These are phyloP conservation scores for Wickerhamia fluorescens DNA, from an alignment of 805 yeast genomes.

Conservation along the genomic window DNA sequence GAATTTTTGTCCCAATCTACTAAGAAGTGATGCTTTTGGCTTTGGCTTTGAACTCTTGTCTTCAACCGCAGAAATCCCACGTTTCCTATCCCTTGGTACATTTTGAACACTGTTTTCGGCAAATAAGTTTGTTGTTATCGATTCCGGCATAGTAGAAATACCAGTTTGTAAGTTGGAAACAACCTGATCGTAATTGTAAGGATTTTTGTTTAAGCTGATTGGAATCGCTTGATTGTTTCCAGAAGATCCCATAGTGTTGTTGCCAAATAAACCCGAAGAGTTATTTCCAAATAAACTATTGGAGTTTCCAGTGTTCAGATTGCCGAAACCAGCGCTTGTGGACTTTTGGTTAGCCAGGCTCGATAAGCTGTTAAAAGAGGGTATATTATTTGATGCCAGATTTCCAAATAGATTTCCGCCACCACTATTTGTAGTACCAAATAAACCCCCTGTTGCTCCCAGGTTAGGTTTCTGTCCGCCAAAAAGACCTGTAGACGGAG, in stretches of 20 bases:
- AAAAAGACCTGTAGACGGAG: no score
- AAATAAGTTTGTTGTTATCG: constrained; percentile 24
- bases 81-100: constrained; percentile 9
- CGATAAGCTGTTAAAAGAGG: no score
- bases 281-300: background rate
- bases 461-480: no score
- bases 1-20: constrained; percentile 29
- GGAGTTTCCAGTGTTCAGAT: no score
- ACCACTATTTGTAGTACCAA: constrained; percentile 9
- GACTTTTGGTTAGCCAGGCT: no score
- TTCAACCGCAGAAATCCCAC: constrained; percentile 11
- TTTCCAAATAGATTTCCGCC: no score
- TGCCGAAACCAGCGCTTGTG: no score
- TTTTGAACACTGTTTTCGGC: constrained; percentile 7
- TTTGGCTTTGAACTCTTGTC: constrained; percentile 5
- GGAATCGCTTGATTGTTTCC: constrained; percentile 3
- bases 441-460: constrained; percentile 9
- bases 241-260: constrained; percentile 5
- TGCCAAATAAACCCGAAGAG: constrained; percentile 15
- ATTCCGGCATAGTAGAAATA: constrained; percentile 22
- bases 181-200: constrained; percentile 23
- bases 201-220: constrained; percentile 11
- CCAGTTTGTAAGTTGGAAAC: constrained; percentile 15
- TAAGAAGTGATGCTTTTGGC: constrained; percentile 21
- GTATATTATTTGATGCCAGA: no score